phyloP scores from a whole-genome alignment of 2,329 filamentous ascomycete genomes.

The Phialophora expanda region DNA sequence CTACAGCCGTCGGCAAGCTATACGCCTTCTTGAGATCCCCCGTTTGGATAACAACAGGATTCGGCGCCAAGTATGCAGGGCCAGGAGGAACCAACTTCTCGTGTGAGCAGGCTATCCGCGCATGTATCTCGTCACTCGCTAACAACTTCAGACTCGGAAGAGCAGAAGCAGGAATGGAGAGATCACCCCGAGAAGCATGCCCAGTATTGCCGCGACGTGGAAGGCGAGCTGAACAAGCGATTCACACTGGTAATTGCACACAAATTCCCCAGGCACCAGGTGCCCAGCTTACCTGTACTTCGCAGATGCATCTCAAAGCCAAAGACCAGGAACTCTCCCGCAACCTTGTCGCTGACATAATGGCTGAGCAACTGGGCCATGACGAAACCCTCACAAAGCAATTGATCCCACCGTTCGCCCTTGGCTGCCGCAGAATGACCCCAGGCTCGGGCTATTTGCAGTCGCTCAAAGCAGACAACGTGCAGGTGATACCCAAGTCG shows the following conservation, averaged over 20 bases:
- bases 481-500: conserved; percentile 47
- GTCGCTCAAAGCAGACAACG: conserved; percentile 50
- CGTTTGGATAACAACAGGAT: conserved; percentile 38
- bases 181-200: conserved; percentile 49
- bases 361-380: conserved; percentile 40
- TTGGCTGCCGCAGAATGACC: conserved; percentile 52
- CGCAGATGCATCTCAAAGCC: conserved; percentile 32
- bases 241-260: conserved; percentile 49
- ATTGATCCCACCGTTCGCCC: conserved; percentile 54
- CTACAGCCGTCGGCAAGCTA: conserved; percentile 34
- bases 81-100: conserved; percentile 35
- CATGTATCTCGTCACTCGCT: background rate
- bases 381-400: conserved; percentile 50
- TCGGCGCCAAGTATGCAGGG: conserved; percentile 36
- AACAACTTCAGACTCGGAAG: conserved; percentile 28
- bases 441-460: conserved; percentile 53
- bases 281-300: conserved; percentile 1
- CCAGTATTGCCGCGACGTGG: conserved; percentile 56
- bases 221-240: conserved; percentile 58
- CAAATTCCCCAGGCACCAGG: background rate
- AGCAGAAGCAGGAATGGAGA: conserved; percentile 44
- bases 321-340: conserved; percentile 44
- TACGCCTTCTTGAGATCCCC: conserved; percentile 40
- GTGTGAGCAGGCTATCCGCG: conserved; percentile 15
- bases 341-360: conserved; percentile 36